A percentile compares a stretch with the other conserved stretches of the same genome.
Conservation (phyloP, 108 stramenopile genomes). For the Licmophora abbreviata region DNA sequence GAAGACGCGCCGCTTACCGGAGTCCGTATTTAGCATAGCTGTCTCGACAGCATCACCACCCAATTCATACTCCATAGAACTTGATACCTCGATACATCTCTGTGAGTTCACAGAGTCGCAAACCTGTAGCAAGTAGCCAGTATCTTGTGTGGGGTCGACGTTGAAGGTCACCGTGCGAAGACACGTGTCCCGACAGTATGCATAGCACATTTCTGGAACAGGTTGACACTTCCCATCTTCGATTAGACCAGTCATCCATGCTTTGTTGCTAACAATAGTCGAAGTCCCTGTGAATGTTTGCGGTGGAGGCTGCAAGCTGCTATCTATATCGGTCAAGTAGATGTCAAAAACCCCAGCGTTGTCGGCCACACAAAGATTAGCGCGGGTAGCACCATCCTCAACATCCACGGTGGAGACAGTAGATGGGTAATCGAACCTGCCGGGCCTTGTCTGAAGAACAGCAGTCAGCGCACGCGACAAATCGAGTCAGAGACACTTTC, state of each 20-base stretch:
- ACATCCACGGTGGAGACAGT: background rate
- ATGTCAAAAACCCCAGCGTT: background rate
- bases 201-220: background rate
- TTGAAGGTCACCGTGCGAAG: background rate
- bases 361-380: background rate
- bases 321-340: background rate
- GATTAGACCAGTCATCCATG: background rate
- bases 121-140: background rate
- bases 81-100: background rate
- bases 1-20: background rate
- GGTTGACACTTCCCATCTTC: background rate
- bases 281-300: background rate
- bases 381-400: background rate
- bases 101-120: background rate
- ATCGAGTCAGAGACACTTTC: background rate
- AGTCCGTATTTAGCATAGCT: background rate
- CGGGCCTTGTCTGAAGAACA: background rate
- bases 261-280: background rate
- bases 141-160: background rate
- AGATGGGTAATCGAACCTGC: background rate
- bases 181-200: background rate
- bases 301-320: slow-evolving; percentile 1
- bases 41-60: background rate
- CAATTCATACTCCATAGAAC: background rate
- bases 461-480: background rate